Conservation (phyloP, 2,329 filamentous ascomycete species). For the Penicillium thymicola region DNA sequence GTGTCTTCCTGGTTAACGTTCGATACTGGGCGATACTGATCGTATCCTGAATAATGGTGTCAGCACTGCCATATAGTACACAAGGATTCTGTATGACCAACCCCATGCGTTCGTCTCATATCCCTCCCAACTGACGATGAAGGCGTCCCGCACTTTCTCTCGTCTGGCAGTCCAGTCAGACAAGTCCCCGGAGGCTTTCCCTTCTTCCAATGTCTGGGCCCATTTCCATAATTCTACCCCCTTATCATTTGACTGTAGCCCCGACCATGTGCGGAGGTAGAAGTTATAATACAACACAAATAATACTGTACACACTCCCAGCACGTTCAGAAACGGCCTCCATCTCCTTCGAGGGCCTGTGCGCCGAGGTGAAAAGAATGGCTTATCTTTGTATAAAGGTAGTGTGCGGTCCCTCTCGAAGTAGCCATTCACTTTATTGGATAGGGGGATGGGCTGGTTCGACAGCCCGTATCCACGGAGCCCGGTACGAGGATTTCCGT, state of each 20-base stretch:
- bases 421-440: constrained; percentile 62
- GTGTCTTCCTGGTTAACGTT: constrained; percentile 83
- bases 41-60: constrained; percentile 39
- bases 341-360: constrained; percentile 58
- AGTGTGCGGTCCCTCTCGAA: constrained; percentile 63
- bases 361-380: constrained; percentile 62
- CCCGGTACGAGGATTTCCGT: constrained; percentile 29
- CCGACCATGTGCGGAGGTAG: constrained; percentile 16
- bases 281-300: constrained; percentile 63
- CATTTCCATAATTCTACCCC: constrained; percentile 54
- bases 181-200: constrained; percentile 30
- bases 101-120: constrained; percentile 95
- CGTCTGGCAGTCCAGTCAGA: constrained; percentile 75
- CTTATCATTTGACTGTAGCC: constrained; percentile 33
- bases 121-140: constrained; percentile 85
- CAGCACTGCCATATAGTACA: neutral
- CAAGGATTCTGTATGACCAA: constrained; percentile 45
- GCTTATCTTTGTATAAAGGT: constrained; percentile 99
- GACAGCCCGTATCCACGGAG: constrained; percentile 39
- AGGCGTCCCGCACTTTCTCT: constrained; percentile 81
- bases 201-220: constrained; percentile 51
- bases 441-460: constrained; percentile 48
- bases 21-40: constrained; percentile 80
- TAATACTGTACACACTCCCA: constrained; percentile 55
- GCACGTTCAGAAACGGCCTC: constrained; percentile 58